phyloP scores from a whole-genome alignment of 306 rosid species.

The Acacia confusa region DNA sequence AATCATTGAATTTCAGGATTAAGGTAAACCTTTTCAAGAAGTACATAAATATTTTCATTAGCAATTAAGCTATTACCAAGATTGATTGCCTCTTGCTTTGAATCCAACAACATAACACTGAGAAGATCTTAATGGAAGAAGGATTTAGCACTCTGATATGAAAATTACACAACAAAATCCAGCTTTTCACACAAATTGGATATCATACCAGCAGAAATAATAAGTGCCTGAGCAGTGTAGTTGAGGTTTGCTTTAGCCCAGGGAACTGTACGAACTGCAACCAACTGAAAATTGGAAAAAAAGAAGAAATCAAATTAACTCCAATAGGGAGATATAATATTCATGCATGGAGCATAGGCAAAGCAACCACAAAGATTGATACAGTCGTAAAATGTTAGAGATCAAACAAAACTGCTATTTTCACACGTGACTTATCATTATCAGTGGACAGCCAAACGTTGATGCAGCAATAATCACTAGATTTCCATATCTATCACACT shows the following conservation, averaged over 20 bases:
- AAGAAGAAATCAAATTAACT: background rate
- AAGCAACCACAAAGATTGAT: slow-evolving; percentile 4
- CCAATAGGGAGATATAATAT: slow-evolving; percentile 6
- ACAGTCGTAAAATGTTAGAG: background rate
- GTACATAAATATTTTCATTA: slow-evolving; percentile 1
- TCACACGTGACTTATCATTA: slow-evolving; percentile 6
- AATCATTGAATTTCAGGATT: background rate
- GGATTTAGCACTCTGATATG: background rate
- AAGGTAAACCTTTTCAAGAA: slow-evolving; percentile 21
- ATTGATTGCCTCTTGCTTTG: slow-evolving; percentile 11
- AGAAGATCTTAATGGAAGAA: background rate
- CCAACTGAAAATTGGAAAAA: slow-evolving; percentile 47
- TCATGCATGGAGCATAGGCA: background rate
- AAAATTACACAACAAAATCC: background rate
- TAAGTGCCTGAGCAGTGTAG: slow-evolving; percentile 91
- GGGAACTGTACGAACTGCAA: slow-evolving; percentile 80
- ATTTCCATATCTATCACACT: slow-evolving; percentile 23
- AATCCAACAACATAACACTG: slow-evolving; percentile 12
- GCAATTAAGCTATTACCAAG: background rate
- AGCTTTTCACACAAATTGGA: background rate
- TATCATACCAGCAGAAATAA: slow-evolving; percentile 77
- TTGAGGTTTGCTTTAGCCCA: slow-evolving; percentile 98
- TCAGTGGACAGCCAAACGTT: slow-evolving; percentile 7
- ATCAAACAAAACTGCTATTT: background rate
- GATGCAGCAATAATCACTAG: background rate